Evolutionary conservation across 208 protist genomes (phyloP).

Genomic region (Ichthyophonus hoferi): DNA sequence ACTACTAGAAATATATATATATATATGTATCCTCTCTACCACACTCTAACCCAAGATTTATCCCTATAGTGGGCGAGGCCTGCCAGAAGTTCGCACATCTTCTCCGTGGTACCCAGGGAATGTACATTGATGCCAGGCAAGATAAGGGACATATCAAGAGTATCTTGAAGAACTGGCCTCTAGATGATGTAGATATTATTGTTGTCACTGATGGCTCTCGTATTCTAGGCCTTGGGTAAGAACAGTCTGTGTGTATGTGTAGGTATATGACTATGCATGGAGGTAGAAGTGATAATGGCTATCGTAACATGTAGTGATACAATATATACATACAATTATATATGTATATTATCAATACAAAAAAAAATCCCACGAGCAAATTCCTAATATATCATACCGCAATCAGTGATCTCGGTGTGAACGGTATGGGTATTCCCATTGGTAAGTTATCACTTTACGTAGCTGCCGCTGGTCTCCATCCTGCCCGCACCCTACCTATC

Average conservation of each 20-base stretch:
- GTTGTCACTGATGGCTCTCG: constrained; percentile 48
- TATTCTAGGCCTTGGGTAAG: constrained; percentile 49
- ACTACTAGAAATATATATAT: too few species aligned
- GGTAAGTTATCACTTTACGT: constrained; percentile 58
- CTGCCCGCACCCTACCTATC: constrained; percentile 31
- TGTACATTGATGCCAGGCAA: constrained; percentile 37
- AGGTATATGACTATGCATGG: too few species aligned
- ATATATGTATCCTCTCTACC: too few species aligned
- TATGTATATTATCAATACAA: too few species aligned
- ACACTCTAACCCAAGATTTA: too few species aligned
- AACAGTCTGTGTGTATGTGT: not conserved
- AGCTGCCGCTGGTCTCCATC: constrained; percentile 32
- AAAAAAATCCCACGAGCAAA: too few species aligned
- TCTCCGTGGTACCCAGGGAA: constrained; percentile 17
- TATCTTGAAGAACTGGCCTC: constrained; percentile 48
- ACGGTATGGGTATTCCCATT: constrained; percentile 85
- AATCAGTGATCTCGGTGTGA: constrained; percentile 71
- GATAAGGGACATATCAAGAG: constrained; percentile 28
- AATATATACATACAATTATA: too few species aligned
- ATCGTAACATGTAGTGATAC: too few species aligned
- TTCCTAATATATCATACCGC: not conserved
- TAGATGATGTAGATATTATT: constrained; percentile 39
- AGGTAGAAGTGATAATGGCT: too few species aligned
- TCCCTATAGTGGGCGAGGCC: constrained; percentile 34
- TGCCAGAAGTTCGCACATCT: constrained; percentile 29